A percentile compares a stretch with the other conserved stretches of the same genome.
Evolutionary conservation across 2,329 filamentous ascomycete species (phyloP).

Genomic region (Curvularia sp.): DNA sequence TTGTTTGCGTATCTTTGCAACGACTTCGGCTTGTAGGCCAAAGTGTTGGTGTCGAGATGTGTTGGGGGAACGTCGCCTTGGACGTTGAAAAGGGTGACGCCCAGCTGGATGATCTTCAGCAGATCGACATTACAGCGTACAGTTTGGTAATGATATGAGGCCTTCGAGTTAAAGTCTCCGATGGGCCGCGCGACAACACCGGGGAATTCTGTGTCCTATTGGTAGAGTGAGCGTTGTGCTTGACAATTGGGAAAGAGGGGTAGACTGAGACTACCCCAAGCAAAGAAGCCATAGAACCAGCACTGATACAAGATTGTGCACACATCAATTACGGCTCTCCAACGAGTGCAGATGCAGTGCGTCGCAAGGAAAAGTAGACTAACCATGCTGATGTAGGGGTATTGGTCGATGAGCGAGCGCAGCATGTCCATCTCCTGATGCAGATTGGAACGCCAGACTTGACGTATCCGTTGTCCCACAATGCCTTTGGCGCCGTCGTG

Average conservation of each 20-base stretch:
- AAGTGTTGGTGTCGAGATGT: slow-evolving; percentile 61
- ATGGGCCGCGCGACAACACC: slow-evolving; percentile 95
- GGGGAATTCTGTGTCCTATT: slow-evolving; percentile 95
- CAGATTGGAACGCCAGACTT: slow-evolving; percentile 94
- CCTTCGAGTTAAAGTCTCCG: slow-evolving; percentile 91
- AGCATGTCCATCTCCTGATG: slow-evolving; percentile 88
- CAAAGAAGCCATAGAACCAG: slow-evolving; percentile 7
- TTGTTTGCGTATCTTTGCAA: slow-evolving; percentile 60
- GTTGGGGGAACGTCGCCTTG: slow-evolving; percentile 86
- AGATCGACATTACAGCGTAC: slow-evolving; percentile 96
- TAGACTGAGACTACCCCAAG: slow-evolving; percentile 20
- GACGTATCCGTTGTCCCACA: slow-evolving; percentile 78
- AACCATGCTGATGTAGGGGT: slow-evolving; percentile 98
- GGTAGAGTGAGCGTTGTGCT: slow-evolving; percentile 24
- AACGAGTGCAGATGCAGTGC: slow-evolving; percentile 8
- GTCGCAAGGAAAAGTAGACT: slow-evolving; percentile 47
- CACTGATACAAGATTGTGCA: slow-evolving; percentile 20
- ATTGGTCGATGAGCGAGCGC: slow-evolving; percentile 83
- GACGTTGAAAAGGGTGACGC: slow-evolving; percentile 89
- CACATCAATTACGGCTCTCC: slow-evolving; percentile 18
- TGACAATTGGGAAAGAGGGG: neutral
- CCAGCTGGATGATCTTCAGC: slow-evolving; percentile 96
- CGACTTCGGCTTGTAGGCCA: slow-evolving; percentile 54
- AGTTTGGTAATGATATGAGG: slow-evolving; percentile 98
- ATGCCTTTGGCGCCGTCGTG: slow-evolving; percentile 65